Evolutionary conservation across 108 stramenopile genomes (phyloP), one percentile per base, ranked within the genome.

Genomic region (Conticribra guillardii): DNA sequence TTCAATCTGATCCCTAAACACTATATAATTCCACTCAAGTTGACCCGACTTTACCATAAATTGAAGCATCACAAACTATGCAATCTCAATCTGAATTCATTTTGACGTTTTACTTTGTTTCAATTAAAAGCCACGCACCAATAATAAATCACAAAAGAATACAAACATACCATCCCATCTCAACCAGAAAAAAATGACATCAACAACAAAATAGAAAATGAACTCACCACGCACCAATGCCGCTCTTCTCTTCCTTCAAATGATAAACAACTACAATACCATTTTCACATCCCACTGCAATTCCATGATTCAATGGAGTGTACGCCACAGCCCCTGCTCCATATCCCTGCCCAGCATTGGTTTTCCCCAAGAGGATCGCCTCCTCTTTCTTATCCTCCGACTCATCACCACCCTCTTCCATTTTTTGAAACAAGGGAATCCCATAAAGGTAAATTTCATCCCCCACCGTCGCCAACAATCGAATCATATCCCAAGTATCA

Each of bases 271-370:
- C 67, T 23, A 91, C 46, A 2, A 63, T 73, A 31, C 88, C 90
- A 82, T 85, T 85, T 63, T 95, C 94, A 68, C 89, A 92, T 9
- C 90, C 91, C 59, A 91, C 84, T 0, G 84, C 90, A n/a, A 92
- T 54, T 74, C 80, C 64, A 74, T 88, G 79, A 64, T 64, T 52
- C 51, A 74, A 19, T 66, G 73, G 23, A 3, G 71, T 54, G 60
- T 62, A 79, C 0, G 67, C 55, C 14, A 64, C 67, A 18, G 73
- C 77, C 44, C 62, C 79, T 29, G 73, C 77, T 44, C 82, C 82
- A 14, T 69, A 74, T 8, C 54, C 64, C 0, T 64, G 26, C 23
- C 73, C 77, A 9, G 79, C 72, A 49, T 58, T 37, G n/a, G 65
- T 48, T 31, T 50, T 79, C 24, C 54, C 77, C 11, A 79, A 29